phyloP scores from a whole-genome alignment of 768 basidiomycete genomes.

The Termitomyces bulborhizus region DNA sequence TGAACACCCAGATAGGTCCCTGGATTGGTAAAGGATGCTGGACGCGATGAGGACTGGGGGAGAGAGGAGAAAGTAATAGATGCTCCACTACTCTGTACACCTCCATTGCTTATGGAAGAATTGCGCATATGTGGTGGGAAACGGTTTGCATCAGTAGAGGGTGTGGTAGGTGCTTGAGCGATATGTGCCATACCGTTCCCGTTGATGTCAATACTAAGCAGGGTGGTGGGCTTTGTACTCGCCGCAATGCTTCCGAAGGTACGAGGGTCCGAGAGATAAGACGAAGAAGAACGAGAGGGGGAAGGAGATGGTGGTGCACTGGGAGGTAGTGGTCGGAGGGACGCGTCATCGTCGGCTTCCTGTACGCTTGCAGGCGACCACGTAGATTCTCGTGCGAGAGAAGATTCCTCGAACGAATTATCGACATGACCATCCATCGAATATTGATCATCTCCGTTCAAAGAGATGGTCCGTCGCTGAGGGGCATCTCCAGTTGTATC shows the following conservation, averaged over 20 bases:
- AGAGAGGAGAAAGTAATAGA: conserved; percentile 75
- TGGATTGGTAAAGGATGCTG: conserved; percentile 31
- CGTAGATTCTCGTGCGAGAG: conserved; percentile 62
- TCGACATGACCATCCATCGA: conserved; percentile 41
- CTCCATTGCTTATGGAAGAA: conserved; percentile 37
- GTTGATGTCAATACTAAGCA: conserved; percentile 82
- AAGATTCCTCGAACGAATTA: conserved; percentile 44
- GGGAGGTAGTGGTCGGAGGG: conserved; percentile 83
- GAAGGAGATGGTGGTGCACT: conserved; percentile 84
- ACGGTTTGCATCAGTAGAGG: conserved; percentile 46
- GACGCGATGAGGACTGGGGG: conserved; percentile 43
- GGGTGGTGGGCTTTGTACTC: conserved; percentile 91
- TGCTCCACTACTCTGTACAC: conserved; percentile 38
- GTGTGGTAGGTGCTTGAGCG: conserved; percentile 72
- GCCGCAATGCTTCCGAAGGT: conserved; percentile 81
- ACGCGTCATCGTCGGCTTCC: conserved; percentile 94
- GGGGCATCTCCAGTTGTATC: conserved; percentile 23
- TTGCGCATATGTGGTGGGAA: conserved; percentile 58
- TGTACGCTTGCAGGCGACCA: conserved; percentile 73
- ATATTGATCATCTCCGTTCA: conserved; percentile 51
- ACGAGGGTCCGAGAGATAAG: conserved; percentile 73
- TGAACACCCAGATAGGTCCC: conserved; percentile 19
- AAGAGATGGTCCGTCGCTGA: conserved; percentile 55
- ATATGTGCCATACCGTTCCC: conserved; percentile 87
- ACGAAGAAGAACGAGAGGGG: conserved; percentile 77